Evolutionary conservation across 148 eudicot genomes (phyloP).

Genomic region (Chenopodium quinoa): DNA sequence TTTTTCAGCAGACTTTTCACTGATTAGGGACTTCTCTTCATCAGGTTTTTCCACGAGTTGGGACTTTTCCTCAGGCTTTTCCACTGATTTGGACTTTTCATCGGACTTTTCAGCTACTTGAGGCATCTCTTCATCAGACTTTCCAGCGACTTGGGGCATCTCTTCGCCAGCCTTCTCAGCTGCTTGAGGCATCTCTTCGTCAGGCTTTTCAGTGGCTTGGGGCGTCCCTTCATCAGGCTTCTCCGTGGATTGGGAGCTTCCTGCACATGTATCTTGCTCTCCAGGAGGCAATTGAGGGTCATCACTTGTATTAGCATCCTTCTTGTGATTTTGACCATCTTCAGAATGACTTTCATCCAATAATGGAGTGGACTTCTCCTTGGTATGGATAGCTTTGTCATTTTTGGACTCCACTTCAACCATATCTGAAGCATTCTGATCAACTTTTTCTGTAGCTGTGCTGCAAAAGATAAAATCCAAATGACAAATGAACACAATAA

Average conservation of each 20-base stretch:
- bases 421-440: conserved; percentile 36
- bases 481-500: conserved; percentile 12
- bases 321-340: conserved; percentile 27
- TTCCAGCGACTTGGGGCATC: conserved; percentile 14
- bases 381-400: conserved; percentile 17
- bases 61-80: conserved; percentile 20
- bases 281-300: conserved; percentile 28
- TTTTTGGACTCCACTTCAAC: conserved; percentile 30
- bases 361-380: conserved; percentile 29
- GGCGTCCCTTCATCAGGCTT: conserved; percentile 16
- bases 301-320: conserved; percentile 33
- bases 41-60: conserved; percentile 25
- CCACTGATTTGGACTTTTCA: conserved; percentile 14
- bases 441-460: conserved; percentile 37
- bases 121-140: conserved; percentile 25
- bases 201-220: conserved; percentile 29
- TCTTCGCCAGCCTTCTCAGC: conserved; percentile 35
- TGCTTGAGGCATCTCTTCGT: conserved; percentile 6
- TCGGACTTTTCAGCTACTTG: conserved; percentile 35
- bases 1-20: neutral
- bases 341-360: conserved; percentile 20
- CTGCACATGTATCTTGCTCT: conserved; percentile 17
- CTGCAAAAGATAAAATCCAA: conserved; percentile 39
- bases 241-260: conserved; percentile 18
- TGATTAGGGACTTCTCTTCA: neutral